Evolutionary conservation across 1,284 basidiomycete genomes (phyloP).

Genomic region (Apiotrichum mycotoxinovorans): DNA sequence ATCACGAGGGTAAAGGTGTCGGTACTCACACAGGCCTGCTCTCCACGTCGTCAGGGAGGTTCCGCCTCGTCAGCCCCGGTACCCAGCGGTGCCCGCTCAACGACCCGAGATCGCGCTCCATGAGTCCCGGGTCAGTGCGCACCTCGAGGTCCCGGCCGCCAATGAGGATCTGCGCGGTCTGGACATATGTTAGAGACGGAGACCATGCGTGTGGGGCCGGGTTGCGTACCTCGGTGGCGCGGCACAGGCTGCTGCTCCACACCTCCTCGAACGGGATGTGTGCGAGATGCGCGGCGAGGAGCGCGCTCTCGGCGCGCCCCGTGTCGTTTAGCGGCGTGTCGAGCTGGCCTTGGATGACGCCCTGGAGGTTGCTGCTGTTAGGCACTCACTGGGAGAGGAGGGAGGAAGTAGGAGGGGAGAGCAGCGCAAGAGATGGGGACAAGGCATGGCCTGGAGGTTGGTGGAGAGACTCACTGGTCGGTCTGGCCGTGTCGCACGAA

Average conservation of each 20-base stretch:
- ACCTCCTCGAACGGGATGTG: conserved; percentile 27
- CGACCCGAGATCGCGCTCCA: conserved; percentile 34
- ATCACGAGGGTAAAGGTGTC: too few relatives aligned
- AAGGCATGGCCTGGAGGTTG: too few relatives aligned
- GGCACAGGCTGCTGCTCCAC: conserved; percentile 29
- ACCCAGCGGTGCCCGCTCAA: conserved; percentile 32
- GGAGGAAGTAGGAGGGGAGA: too few relatives aligned
- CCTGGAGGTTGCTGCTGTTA: conserved; percentile 35
- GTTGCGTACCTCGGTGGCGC: conserved; percentile 42
- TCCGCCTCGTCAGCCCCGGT: conserved; percentile 10
- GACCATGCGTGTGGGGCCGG: too few relatives aligned
- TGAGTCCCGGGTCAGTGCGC: conserved; percentile 24
- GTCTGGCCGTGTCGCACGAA: conserved; percentile 46
- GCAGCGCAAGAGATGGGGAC: too few relatives aligned
- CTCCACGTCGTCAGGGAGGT: conserved; percentile 32
- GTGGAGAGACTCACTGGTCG: conserved; percentile 33
- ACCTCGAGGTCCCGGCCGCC: conserved; percentile 21
- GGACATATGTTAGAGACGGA: too few relatives aligned
- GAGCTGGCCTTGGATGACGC: conserved; percentile 47
- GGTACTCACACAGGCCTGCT: conserved; percentile 23
- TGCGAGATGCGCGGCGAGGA: conserved; percentile 26
- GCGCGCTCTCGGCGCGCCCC: conserved; percentile 33
- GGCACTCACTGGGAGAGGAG: too few relatives aligned
- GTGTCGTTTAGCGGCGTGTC: conserved; percentile 45
- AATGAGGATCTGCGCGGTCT: too few relatives aligned